Base-by-base conservation (phyloP, 169 alveolate species). In the Eimeria praecox region DNA sequence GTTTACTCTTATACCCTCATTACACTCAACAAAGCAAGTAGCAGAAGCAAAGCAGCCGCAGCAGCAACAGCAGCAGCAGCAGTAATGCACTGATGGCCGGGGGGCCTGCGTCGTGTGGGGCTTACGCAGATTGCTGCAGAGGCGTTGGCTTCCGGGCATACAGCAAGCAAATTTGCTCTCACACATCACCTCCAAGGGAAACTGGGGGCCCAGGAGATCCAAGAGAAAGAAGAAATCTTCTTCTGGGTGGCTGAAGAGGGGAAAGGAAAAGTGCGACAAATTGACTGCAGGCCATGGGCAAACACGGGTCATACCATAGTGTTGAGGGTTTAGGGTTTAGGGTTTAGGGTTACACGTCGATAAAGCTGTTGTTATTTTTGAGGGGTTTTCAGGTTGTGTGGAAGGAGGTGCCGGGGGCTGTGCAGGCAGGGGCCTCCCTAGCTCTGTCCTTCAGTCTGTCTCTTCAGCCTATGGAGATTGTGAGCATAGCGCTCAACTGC, bases 311-410 rank as follows among this genome's bases (percentile, higher is more conserved):
- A 49, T 49, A 16, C 75, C 75, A 9, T 69, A 69, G 14, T n/a
- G 49, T n/a, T n/a, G n/a, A n/a, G n/a, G n/a, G n/a, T n/a, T 69
- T 69, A 35, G 80, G 80, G 44, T 69, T 69, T 69, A 35, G 46
- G 80, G 80, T n/a, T n/a, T 69, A 30, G 40, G 14, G 40, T 33
- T n/a, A n/a, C n/a, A n/a, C n/a, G n/a, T n/a, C n/a, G n/a, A n/a
- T n/a, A n/a, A n/a, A n/a, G n/a, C n/a, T n/a, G n/a, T n/a, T n/a
- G n/a, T n/a, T n/a, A n/a, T n/a, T n/a, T n/a, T n/a, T n/a, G n/a
- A n/a, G n/a, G n/a, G n/a, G 0, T 73, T 22, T 73, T 35, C 91
- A 83, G 91, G 91, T 83, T 4, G 46, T 83, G 77, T 83, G 91
- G 91, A 22, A 20, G 38, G 91, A 83, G 71, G 35, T 54, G 22